A percentile compares a stretch with the other conserved stretches of the same genome.
Conservation (phyloP, 371 early-diverging fungal species). For the Chytridium lagenaria region DNA sequence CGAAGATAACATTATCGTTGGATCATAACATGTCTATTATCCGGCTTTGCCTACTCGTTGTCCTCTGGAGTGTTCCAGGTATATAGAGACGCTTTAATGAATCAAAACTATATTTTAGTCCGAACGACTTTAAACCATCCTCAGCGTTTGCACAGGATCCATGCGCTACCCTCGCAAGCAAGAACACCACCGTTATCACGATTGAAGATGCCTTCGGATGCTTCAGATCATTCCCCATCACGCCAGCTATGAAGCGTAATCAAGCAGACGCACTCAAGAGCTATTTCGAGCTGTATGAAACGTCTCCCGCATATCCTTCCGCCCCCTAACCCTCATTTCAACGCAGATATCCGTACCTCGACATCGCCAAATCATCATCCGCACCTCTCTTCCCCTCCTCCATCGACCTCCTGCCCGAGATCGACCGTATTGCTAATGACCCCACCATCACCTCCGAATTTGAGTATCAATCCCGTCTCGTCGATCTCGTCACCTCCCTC, state of each 20-base stretch:
- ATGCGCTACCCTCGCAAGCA: neutral
- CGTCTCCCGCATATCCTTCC: no score
- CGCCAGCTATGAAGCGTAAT: conserved; percentile 15
- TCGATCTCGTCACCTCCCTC: neutral
- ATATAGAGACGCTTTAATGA: no score
- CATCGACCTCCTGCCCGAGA: conserved; percentile 8
- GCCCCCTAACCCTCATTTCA: neutral
- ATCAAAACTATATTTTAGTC: no score
- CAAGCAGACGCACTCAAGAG: conserved; percentile 23
- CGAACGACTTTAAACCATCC: no score
- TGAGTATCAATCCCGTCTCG: conserved; percentile 13
- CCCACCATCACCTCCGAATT: conserved; percentile 10
- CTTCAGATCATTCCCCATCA: conserved; percentile 21
- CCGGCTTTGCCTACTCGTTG: no score
- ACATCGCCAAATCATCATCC: conserved; percentile 8
- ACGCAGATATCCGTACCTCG: conserved; percentile 18
- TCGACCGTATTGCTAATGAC: conserved; percentile 20
- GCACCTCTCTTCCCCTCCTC: conserved; percentile 22
- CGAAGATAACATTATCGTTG: no score
- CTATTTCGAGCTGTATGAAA: conserved; percentile 22
- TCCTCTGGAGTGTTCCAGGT: no score
- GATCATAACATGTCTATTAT: no score
- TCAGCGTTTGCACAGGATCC: neutral
- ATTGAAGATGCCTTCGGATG: conserved; percentile 6
- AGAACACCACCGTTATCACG: neutral